Evolutionary conservation across 805 yeast species (phyloP).

Genomic region (Lipomyces starkeyi): DNA sequence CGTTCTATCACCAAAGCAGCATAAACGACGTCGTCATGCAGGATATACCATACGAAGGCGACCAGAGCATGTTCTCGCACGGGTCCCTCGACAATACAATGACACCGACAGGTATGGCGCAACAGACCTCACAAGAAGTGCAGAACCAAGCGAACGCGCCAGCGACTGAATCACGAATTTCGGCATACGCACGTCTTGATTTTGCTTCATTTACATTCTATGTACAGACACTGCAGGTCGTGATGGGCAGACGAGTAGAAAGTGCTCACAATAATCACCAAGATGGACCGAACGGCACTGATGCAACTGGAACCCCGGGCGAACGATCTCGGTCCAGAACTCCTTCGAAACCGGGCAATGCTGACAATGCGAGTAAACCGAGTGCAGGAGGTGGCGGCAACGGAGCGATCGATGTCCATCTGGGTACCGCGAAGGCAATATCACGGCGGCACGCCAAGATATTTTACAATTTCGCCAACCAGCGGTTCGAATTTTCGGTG

Average conservation of each 20-base stretch:
- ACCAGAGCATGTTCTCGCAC: conserved; percentile 1
- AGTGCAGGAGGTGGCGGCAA: conserved; percentile 42
- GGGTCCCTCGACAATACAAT: conserved; percentile 5
- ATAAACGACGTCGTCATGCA: conserved; percentile 11
- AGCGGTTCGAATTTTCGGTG: conserved; percentile 87
- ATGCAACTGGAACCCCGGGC: conserved; percentile 13
- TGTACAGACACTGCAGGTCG: conserved; percentile 93
- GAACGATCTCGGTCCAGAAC: conserved; percentile 26
- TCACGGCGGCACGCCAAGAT: conserved; percentile 95
- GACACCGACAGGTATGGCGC: background rate
- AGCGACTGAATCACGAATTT: conserved; percentile 44
- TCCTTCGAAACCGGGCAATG: conserved; percentile 9
- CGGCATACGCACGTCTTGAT: conserved; percentile 65
- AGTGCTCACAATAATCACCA: conserved; percentile 49
- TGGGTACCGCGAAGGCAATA: conserved; percentile 90
- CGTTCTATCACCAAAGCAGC: conserved; percentile 9
- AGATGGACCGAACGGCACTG: conserved; percentile 36
- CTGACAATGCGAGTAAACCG: conserved; percentile 40
- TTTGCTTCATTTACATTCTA: conserved; percentile 93
- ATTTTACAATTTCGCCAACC: conserved; percentile 95
- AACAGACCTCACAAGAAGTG: background rate
- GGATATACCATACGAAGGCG: conserved; percentile 8
- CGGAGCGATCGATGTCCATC: conserved; percentile 81
- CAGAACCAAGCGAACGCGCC: background rate
- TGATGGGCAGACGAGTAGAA: conserved; percentile 87